A percentile compares a stretch with the other conserved stretches of the same genome.
Evolutionary conservation across 1,284 basidiomycete species (phyloP).

Genomic region (Tausonia pullulans): DNA sequence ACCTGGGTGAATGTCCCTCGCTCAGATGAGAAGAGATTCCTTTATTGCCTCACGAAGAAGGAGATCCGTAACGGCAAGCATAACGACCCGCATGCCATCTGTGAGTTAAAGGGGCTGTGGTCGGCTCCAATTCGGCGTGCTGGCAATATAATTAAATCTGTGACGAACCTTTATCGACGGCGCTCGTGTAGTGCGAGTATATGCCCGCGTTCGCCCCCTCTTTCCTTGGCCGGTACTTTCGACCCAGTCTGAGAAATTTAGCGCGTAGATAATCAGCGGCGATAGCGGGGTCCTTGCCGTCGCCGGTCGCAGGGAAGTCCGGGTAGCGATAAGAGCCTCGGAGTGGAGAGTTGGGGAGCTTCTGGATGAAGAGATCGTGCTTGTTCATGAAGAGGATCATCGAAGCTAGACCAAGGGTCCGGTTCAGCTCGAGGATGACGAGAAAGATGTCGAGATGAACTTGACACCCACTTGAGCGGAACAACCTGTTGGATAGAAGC

Average conservation of each 20-base stretch:
- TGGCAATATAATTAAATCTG: background rate
- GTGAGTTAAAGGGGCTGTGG: conserved; percentile 35
- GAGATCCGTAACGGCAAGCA: conserved; percentile 72
- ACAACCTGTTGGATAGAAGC: conserved; percentile 52
- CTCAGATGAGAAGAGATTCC: background rate
- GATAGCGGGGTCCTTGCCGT: no score
- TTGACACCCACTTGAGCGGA: conserved; percentile 46
- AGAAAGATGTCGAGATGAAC: no score
- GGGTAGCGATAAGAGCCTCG: no score
- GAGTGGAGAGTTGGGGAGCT: conserved; percentile 26
- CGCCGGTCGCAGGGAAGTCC: no score
- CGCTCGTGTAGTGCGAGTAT: conserved; percentile 63
- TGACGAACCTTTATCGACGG: conserved; percentile 49
- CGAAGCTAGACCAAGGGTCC: conserved; percentile 33
- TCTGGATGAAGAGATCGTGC: conserved; percentile 69
- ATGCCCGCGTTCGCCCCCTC: background rate
- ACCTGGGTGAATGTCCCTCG: no score
- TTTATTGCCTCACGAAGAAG: background rate
- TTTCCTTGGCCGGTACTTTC: no score
- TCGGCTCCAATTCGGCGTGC: no score
- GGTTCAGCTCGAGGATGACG: no score
- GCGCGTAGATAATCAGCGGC: no score
- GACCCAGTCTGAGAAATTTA: no score
- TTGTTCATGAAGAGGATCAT: conserved; percentile 78
- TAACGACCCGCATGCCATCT: conserved; percentile 73